Evolutionary conservation across 441 rosid genomes (phyloP).

Genomic region (Adansonia gregorii): DNA sequence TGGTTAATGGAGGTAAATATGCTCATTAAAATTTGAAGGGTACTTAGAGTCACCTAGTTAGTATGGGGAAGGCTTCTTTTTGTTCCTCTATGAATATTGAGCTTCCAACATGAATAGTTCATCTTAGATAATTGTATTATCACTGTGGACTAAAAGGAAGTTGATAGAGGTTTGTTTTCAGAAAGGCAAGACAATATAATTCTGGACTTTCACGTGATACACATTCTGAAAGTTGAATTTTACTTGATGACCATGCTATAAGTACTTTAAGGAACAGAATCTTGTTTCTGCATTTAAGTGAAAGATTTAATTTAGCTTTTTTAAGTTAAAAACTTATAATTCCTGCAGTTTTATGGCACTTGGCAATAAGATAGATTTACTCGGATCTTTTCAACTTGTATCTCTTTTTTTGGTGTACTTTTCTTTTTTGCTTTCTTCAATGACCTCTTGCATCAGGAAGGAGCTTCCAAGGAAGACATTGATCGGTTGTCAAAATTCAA

Average conservation of each 20-base stretch:
- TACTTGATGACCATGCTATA: neutral
- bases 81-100: neutral
- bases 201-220: neutral
- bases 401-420: neutral
- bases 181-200: neutral
- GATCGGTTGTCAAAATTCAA: conserved; percentile 79
- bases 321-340: neutral
- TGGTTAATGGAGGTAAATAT: conserved; percentile 2
- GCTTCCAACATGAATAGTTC: neutral
- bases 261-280: neutral
- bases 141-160: neutral
- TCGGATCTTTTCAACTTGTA: neutral
- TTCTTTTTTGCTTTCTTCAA: neutral
- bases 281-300: neutral
- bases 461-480: conserved; percentile 89
- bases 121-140: neutral
- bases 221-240: neutral
- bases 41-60: neutral
- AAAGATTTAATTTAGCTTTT: neutral
- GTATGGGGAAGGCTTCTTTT: neutral
- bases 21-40: neutral
- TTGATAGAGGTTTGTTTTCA: neutral
- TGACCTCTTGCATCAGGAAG: conserved; percentile 60
- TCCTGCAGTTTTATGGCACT: neutral
- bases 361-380: neutral